phyloP scores from a whole-genome alignment of 2,329 filamentous ascomycete genomes.

The Trichoderma asperellum region DNA sequence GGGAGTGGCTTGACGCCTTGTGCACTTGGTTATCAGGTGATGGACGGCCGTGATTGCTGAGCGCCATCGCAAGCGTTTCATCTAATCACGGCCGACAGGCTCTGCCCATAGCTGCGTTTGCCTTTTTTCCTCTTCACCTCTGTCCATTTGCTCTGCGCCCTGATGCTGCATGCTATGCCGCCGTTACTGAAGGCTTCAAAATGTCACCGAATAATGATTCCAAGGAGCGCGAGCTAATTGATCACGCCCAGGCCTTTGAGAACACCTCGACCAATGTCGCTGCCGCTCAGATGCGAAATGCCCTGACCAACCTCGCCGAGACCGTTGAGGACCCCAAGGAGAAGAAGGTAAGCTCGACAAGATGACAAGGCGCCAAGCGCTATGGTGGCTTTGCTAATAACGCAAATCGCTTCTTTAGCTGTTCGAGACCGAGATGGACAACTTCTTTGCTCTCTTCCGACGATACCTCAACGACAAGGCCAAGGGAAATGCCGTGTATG shows the following conservation, averaged over 20 bases:
- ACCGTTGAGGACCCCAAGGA: conserved; percentile 79
- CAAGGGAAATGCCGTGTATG: conserved; percentile 87
- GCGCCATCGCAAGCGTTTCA: neutral
- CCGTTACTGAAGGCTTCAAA: neutral
- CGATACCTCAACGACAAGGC: conserved; percentile 98
- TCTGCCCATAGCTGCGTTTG: neutral
- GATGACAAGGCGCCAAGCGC: neutral
- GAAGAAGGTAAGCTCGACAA: conserved; percentile 70
- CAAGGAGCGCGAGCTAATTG: conserved; percentile 35
- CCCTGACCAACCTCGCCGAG: conserved; percentile 89
- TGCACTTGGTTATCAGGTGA: conserved; percentile 19
- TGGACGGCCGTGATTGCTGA: neutral
- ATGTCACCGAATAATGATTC: conserved; percentile 10
- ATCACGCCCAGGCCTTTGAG: conserved; percentile 78
- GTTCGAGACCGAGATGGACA: conserved; percentile 99
- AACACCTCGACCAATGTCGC: conserved; percentile 98
- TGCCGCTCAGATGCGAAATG: conserved; percentile 98
- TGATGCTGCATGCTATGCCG: neutral
- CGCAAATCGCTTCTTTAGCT: conserved; percentile 55
- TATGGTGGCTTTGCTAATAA: conserved; percentile 18
- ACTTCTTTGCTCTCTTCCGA: conserved; percentile 99
- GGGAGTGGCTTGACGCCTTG: conserved; percentile 1
- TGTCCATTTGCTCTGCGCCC: neutral
- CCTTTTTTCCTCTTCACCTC: neutral
- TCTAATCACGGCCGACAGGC: neutral